A percentile compares a stretch with the other conserved stretches of the same genome.
Conservation (phyloP, 78 protist genomes). For the Salpingoeca rosetta region DNA sequence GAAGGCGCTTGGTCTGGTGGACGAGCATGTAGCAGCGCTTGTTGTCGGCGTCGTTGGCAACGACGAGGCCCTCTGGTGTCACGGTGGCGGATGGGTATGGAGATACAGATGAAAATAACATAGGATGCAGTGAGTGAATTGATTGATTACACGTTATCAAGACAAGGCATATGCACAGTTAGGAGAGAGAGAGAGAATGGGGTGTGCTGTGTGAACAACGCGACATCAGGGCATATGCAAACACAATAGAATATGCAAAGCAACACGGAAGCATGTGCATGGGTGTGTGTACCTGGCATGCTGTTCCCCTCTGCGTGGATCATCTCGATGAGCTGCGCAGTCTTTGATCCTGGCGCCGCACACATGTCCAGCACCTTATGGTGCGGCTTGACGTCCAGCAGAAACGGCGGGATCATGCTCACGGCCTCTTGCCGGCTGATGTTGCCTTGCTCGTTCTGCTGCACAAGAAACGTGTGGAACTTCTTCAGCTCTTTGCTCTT, state of each 20-base stretch:
- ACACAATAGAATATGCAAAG: neutral
- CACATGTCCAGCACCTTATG: constrained; percentile 88
- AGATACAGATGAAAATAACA: too few species aligned
- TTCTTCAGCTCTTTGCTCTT: neutral
- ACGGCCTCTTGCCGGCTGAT: constrained; percentile 31
- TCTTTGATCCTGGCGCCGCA: constrained; percentile 98
- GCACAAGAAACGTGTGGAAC: constrained; percentile 14
- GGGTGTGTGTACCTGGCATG: neutral
- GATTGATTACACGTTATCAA: too few species aligned
- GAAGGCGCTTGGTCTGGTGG: constrained; percentile 66
- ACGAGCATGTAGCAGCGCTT: constrained; percentile 82
- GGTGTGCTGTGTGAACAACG: too few species aligned
- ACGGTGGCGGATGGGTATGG: constrained; percentile 3
- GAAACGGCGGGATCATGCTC: constrained; percentile 28
- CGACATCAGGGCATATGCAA: too few species aligned
- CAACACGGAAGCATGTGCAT: neutral
- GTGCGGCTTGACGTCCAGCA: constrained; percentile 18
- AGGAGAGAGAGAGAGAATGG: too few species aligned
- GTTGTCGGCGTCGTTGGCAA: constrained; percentile 90
- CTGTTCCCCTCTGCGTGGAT: constrained; percentile 19
- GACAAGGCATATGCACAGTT: too few species aligned
- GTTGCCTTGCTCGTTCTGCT: neutral
- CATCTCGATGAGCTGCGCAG: constrained; percentile 84
- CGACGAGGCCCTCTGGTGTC: constrained; percentile 36
- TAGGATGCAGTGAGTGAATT: too few species aligned